Conservation (phyloP, 2,329 filamentous ascomycete species). For the Chrysosporium queenslandicum region DNA sequence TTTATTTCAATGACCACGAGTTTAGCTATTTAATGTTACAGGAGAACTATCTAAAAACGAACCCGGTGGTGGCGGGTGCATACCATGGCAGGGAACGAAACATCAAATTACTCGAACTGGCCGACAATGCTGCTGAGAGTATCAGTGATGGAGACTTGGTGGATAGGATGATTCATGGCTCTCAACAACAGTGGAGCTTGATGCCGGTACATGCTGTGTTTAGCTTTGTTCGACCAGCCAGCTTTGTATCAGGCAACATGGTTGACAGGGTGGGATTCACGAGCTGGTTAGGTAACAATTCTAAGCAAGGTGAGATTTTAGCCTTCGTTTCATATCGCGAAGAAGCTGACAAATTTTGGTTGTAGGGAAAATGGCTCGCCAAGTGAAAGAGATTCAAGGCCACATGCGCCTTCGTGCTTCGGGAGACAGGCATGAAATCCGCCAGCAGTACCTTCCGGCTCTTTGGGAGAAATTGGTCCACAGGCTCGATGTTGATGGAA, state of each 20-base stretch:
- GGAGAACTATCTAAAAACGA: conserved; percentile 87
- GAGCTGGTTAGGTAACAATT: conserved; percentile 90
- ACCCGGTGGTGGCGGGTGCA: conserved; percentile 55
- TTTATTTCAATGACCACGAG: conserved; percentile 99
- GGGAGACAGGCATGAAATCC: conserved; percentile 83
- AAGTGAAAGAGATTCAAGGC: conserved; percentile 86
- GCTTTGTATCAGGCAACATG: conserved; percentile 72
- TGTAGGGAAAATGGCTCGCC: conserved; percentile 57
- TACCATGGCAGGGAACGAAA: conserved; percentile 59
- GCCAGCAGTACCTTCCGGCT: conserved; percentile 85
- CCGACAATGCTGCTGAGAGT: conserved; percentile 80
- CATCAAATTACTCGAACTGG: conserved; percentile 74
- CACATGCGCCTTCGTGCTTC: conserved; percentile 90
- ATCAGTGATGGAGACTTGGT: conserved; percentile 96
- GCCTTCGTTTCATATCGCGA: not conserved
- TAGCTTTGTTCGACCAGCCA: conserved; percentile 85
- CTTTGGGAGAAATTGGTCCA: conserved; percentile 75
- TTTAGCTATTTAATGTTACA: conserved; percentile 97
- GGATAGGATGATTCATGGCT: conserved; percentile 95
- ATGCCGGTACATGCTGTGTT: conserved; percentile 97
- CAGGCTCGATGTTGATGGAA: conserved; percentile 65
- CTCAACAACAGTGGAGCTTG: conserved; percentile 94
- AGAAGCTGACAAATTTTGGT: conserved; percentile 15
- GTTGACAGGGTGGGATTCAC: conserved; percentile 66
- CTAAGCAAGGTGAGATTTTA: conserved; percentile 58